Base-by-base conservation (phyloP, 108 stramenopile species). In the Pelagomonas calceolata region DNA sequence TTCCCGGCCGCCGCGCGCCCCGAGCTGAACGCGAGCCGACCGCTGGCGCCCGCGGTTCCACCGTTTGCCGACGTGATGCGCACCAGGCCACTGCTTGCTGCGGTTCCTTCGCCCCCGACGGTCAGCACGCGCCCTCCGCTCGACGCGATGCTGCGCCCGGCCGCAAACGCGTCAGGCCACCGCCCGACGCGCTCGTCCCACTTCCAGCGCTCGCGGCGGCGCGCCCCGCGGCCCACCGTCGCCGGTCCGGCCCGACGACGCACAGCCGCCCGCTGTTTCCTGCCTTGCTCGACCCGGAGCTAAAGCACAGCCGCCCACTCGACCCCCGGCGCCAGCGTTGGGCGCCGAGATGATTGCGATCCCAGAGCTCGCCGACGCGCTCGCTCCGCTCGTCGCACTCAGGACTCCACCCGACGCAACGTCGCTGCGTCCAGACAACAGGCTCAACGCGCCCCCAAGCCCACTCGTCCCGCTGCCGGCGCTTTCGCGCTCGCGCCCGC, bases 261-360 rank as follows among this genome's bases (percentile, higher is more conserved):
- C 65, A 32, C 30, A 83, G 68, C 3, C 63, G 30, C 0, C 82
- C 82, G 10, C 81, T 68, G 63, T 36, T 70, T 5, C 82, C 82
- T 30, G 36, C 33, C 21, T 72, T 74, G 34, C 78, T 51, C 21
- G 79, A 81, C 33, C n/a, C 82, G 14, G 80, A 67, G 65, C 46
- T 51, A 18, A 81, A 29, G 14, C 64, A 37, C 16, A 83, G 74
- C 36, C 34, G 39, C 18, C 82, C 82, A 36, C 74, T 73, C 32
- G 44, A 70, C 14, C 82, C 44, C 82, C 0, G 64, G 66, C 70
- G 32, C 82, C 82, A 21, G 82, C 78, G 70, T 82, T 82, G n/a
- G 78, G 26, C 5, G 68, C 70, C 26, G 29, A 32, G 29, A 78
- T 21, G 12, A 39, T 51, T 26, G 74, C 44, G 35, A 35, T 14